Evolutionary conservation across 208 protist species (phyloP).

Genomic region (Wallacemonas collosoma): DNA sequence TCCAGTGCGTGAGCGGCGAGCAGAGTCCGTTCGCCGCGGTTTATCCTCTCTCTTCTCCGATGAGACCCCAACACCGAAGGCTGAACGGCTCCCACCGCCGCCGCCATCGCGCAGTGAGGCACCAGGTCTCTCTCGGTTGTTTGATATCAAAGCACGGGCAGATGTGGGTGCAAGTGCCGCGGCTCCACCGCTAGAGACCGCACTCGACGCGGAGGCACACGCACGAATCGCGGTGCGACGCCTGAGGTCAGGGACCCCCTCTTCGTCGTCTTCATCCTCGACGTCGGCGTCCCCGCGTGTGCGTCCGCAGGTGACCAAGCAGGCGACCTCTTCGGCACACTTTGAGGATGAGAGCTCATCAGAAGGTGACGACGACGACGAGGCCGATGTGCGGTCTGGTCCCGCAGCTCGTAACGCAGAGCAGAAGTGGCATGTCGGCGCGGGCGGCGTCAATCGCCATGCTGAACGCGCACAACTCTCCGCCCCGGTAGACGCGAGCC

Average conservation of each 20-base stretch:
- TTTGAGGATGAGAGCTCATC: too few relatives aligned
- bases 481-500: background rate
- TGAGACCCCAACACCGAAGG: constrained; percentile 6
- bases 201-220: too few relatives aligned
- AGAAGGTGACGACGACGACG: background rate
- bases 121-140: background rate
- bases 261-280: background rate
- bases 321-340: too few relatives aligned
- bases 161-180: too few relatives aligned
- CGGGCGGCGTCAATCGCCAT: constrained; percentile 3
- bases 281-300: background rate
- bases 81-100: background rate
- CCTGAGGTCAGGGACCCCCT: background rate
- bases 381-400: background rate
- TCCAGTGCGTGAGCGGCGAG: constrained; percentile 5
- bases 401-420: background rate
- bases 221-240: background rate
- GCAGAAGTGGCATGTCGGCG: constrained; percentile 7
- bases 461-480: background rate
- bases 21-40: background rate
- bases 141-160: background rate
- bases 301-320: too few relatives aligned
- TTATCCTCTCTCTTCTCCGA: constrained; percentile 12
- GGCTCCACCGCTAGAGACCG: too few relatives aligned
- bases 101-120: background rate